Conservation (phyloP, 805 yeast species). For the Yamadazyma ubonensis region DNA sequence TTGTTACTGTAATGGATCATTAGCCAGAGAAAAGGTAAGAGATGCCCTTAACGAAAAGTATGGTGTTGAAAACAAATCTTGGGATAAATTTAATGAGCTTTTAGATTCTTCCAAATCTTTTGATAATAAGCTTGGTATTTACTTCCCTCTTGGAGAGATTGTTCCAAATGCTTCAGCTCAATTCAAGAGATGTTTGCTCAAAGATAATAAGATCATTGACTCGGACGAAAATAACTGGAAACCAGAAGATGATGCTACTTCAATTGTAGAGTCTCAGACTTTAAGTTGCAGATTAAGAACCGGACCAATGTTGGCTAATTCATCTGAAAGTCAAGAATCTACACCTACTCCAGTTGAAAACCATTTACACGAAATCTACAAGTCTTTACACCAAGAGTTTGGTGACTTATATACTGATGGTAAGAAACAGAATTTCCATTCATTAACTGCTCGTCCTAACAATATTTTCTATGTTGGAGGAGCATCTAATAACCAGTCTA, state of each 20-base stretch:
- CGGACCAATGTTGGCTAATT: conserved; percentile 64
- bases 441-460: conserved; percentile 57
- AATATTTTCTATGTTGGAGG: conserved; percentile 86
- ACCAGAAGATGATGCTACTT: conserved; percentile 62
- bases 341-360: conserved; percentile 16
- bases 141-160: conserved; percentile 88
- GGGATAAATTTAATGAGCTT: conserved; percentile 62
- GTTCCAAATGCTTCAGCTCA: conserved; percentile 78
- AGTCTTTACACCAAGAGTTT: conserved; percentile 29
- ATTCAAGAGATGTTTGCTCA: conserved; percentile 50
- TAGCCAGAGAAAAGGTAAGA: conserved; percentile 78
- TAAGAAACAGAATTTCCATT: conserved; percentile 40
- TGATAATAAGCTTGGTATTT: conserved; percentile 62
- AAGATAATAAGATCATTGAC: conserved; percentile 25
- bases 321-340: conserved; percentile 12
- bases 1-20: conserved; percentile 87
- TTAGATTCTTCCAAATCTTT: conserved; percentile 39
- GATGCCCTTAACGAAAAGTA: conserved; percentile 56
- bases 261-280: conserved; percentile 86
- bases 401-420: conserved; percentile 52
- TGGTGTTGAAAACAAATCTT: conserved; percentile 33
- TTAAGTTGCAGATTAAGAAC: conserved; percentile 78
- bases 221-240: conserved; percentile 36
- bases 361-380: conserved; percentile 21
- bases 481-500: conserved; percentile 68